Evolutionary conservation across 257 asterid species (phyloP).

Genomic region (Nicotiana knightiana): DNA sequence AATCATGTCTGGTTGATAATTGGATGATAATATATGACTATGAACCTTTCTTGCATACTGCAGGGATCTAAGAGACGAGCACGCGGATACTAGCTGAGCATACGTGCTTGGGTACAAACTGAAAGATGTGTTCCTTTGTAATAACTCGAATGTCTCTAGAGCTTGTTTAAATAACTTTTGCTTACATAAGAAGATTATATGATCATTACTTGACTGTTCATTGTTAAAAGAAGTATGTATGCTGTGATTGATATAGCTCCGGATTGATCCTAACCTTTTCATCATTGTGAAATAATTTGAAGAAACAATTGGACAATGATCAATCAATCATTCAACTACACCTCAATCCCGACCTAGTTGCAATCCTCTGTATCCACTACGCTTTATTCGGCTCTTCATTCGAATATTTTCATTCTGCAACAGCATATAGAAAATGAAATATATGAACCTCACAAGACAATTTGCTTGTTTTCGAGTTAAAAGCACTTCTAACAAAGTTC

Average conservation of each 20-base stretch:
- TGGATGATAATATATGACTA: constrained; percentile 35
- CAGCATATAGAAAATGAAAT: neutral
- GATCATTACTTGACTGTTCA: constrained; percentile 34
- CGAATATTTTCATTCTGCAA: neutral
- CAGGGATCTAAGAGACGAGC: constrained; percentile 49
- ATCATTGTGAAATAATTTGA: constrained; percentile 26
- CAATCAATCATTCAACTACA: neutral
- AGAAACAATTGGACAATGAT: neutral
- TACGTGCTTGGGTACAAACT: constrained; percentile 44
- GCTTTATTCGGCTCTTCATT: neutral
- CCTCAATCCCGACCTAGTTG: neutral
- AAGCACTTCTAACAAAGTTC: neutral
- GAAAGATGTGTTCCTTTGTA: constrained; percentile 27
- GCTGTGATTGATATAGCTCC: constrained; percentile 21
- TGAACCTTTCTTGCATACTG: constrained; percentile 48
- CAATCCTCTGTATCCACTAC: neutral
- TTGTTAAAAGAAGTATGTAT: constrained; percentile 16
- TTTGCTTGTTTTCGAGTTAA: neutral
- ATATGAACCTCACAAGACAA: neutral
- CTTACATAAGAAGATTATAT: constrained; percentile 49
- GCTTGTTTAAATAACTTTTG: constrained; percentile 49
- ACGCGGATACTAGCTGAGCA: constrained; percentile 43
- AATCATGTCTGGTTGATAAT: constrained; percentile 43
- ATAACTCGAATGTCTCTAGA: constrained; percentile 38
- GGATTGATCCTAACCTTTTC: constrained; percentile 17